These are phyloP conservation scores for Pelargonium australe DNA, from an alignment of 441 rosid genomes.

Conservation along the genomic window DNA sequence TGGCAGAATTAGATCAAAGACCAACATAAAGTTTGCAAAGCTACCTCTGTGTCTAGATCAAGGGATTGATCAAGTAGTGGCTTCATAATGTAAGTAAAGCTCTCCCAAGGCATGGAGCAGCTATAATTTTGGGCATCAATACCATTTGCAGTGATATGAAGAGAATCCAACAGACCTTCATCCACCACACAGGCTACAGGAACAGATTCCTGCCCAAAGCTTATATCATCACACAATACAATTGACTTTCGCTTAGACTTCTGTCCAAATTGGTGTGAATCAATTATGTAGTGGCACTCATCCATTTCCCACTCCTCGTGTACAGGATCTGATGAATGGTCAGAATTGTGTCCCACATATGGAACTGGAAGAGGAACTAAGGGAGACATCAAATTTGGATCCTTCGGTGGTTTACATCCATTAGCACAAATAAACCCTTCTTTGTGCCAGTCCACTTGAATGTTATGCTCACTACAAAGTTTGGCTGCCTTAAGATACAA, in stretches of 20 bases:
- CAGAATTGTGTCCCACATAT: slow-evolving; percentile 21
- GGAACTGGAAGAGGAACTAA: slow-evolving; percentile 39
- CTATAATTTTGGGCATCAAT: slow-evolving; percentile 28
- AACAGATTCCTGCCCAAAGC: slow-evolving; percentile 75
- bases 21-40: slow-evolving; percentile 13
- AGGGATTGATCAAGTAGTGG: slow-evolving; percentile 48
- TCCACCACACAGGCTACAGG: slow-evolving; percentile 73
- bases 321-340: slow-evolving; percentile 26
- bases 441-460: slow-evolving; percentile 80
- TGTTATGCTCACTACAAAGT: slow-evolving; percentile 83
- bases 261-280: slow-evolving; percentile 47
- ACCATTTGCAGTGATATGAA: slow-evolving; percentile 25
- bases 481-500: slow-evolving; percentile 89
- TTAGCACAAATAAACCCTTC: slow-evolving; percentile 75
- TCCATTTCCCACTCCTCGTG: slow-evolving; percentile 59
- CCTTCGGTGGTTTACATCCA: slow-evolving; percentile 62
- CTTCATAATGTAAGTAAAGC: slow-evolving; percentile 59
- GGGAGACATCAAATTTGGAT: slow-evolving; percentile 32
- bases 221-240: slow-evolving; percentile 70
- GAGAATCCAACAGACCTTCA: slow-evolving; percentile 43
- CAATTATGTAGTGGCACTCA: slow-evolving; percentile 77
- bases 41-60: slow-evolving; percentile 58
- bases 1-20: slow-evolving; percentile 4
- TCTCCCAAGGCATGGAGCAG: slow-evolving; percentile 68
- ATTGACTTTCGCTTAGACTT: slow-evolving; percentile 37